phyloP scores from a whole-genome alignment of 169 alveolate species.

The Cystoisospora suis region DNA sequence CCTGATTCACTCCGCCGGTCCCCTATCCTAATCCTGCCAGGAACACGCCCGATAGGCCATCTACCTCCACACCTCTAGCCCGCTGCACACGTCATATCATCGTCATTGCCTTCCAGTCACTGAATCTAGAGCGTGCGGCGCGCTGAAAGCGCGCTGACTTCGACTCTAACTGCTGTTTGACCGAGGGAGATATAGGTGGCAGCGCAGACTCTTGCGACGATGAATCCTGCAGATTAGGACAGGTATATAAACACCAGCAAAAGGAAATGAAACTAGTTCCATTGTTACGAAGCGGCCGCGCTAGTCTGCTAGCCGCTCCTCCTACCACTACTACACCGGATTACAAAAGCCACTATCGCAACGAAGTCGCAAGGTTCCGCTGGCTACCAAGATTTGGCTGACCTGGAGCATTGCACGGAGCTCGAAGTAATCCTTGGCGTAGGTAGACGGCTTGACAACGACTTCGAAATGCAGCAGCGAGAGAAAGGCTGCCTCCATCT shows the following conservation, averaged over 20 bases:
- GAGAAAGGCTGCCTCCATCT: slow-evolving; percentile 83
- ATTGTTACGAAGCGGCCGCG: background rate
- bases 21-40: too few relatives aligned
- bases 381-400: background rate
- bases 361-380: too few relatives aligned
- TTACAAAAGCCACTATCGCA: background rate
- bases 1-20: too few relatives aligned
- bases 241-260: background rate
- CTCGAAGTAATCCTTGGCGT: slow-evolving; percentile 88
- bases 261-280: background rate
- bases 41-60: too few relatives aligned
- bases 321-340: background rate
- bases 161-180: background rate
- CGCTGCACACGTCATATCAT: slow-evolving; percentile 1
- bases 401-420: slow-evolving; percentile 80
- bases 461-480: slow-evolving; percentile 65
- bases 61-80: too few relatives aligned
- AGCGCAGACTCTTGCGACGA: slow-evolving; percentile 7
- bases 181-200: background rate
- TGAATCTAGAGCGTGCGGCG: background rate
- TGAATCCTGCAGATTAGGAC: background rate
- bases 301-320: background rate
- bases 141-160: slow-evolving; percentile 30
- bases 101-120: slow-evolving; percentile 15
- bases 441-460: slow-evolving; percentile 81